A percentile compares a stretch with the other conserved stretches of the same genome.
phyloP scores from a whole-genome alignment of 164 flowering plant species.

The Tinospora cordifolia region DNA sequence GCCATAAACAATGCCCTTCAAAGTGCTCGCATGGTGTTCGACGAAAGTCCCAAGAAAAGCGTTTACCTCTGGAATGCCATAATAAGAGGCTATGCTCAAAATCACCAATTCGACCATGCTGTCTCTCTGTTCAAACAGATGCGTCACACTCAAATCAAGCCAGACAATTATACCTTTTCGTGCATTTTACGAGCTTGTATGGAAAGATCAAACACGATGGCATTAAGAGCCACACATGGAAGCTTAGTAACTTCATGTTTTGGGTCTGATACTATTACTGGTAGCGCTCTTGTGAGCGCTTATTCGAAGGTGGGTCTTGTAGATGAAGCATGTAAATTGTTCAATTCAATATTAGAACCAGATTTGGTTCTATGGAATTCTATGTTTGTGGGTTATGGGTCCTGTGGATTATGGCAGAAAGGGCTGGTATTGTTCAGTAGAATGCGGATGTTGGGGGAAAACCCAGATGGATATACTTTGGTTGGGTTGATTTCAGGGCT shows the following conservation, averaged over 20 bases:
- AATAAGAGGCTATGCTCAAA: slow-evolving; percentile 61
- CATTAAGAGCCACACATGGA: slow-evolving; percentile 46
- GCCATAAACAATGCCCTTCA: slow-evolving; percentile 37
- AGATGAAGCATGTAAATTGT: slow-evolving; percentile 48
- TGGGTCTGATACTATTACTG: slow-evolving; percentile 33
- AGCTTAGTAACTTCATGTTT: slow-evolving; percentile 40
- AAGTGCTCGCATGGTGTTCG: slow-evolving; percentile 56
- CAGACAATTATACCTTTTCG: slow-evolving; percentile 69
- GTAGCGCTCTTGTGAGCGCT: slow-evolving; percentile 61
- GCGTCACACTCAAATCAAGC: slow-evolving; percentile 36
- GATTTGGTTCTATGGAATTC: slow-evolving; percentile 76
- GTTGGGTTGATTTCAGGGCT: slow-evolving; percentile 50
- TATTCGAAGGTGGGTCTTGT: slow-evolving; percentile 52
- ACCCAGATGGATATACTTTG: slow-evolving; percentile 60
- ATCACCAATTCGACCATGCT: slow-evolving; percentile 30
- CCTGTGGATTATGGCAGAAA: slow-evolving; percentile 38
- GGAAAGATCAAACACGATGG: slow-evolving; percentile 31
- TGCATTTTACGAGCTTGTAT: slow-evolving; percentile 53
- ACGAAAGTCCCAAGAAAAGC: slow-evolving; percentile 40
- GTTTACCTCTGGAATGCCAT: slow-evolving; percentile 83
- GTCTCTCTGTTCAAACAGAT: slow-evolving; percentile 41
- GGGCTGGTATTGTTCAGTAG: slow-evolving; percentile 35
- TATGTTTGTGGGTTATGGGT: slow-evolving; percentile 50
- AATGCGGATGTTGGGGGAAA: slow-evolving; percentile 37
- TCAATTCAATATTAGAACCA: slow-evolving; percentile 34